These are phyloP conservation scores for Decorospora gaudefroyi DNA, from an alignment of 2,329 filamentous ascomycete species.

Conservation along the genomic window DNA sequence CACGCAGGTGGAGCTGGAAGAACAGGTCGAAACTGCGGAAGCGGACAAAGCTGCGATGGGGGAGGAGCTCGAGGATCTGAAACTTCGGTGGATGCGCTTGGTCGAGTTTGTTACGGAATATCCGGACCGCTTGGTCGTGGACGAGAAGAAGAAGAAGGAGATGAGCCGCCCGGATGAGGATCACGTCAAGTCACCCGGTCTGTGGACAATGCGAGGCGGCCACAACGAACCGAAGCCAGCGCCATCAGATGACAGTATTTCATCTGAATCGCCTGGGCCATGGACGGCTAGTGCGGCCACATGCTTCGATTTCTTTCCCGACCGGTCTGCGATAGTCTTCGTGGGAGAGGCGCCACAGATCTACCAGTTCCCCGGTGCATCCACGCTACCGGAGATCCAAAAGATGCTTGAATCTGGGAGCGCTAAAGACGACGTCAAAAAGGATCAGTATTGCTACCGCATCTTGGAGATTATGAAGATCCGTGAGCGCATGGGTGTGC, in stretches of 20 bases:
- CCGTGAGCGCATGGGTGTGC: conserved; percentile 14
- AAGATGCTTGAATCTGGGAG: conserved; percentile 9
- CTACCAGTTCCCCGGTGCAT: conserved; percentile 19
- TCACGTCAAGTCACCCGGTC: too few species aligned
- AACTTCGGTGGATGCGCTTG: not conserved
- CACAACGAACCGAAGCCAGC: not conserved
- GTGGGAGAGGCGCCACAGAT: conserved; percentile 5
- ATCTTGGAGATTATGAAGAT: conserved; percentile 21
- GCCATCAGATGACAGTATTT: not conserved
- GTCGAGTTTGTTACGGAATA: not conserved
- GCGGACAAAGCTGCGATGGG: conserved; percentile 4
- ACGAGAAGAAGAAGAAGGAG: not conserved
- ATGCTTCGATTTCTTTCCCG: not conserved
- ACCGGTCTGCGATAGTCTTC: not conserved
- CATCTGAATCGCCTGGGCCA: too few species aligned
- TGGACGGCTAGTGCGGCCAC: not conserved
- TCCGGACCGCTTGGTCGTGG: not conserved
- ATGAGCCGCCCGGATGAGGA: too few species aligned
- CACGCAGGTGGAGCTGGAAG: conserved; percentile 7
- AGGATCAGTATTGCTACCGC: conserved; percentile 1
- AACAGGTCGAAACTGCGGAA: not conserved
- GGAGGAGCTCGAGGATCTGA: not conserved
- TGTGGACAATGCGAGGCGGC: not conserved
- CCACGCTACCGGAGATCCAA: conserved; percentile 18
- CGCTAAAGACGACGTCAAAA: not conserved